Percentiles rank a stretch among this genome's conserved stretches.
Evolutionary conservation across 306 rosid genomes (phyloP).

Genomic region (Abrus pulchellus): DNA sequence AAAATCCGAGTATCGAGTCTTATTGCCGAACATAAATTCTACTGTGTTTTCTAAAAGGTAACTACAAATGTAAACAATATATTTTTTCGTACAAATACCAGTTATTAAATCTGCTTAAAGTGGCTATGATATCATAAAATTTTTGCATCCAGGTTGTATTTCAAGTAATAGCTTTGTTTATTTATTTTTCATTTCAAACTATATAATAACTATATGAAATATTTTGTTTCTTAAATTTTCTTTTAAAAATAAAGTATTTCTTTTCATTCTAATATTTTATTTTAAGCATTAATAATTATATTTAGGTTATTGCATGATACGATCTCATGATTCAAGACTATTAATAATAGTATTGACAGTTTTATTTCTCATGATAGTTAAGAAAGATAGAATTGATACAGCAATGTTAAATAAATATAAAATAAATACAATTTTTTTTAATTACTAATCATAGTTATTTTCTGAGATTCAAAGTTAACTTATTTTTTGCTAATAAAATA

Average conservation of each 20-base stretch:
- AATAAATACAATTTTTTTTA: not conserved
- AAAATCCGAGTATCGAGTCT: constrained; percentile 5
- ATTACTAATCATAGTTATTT: too few species aligned
- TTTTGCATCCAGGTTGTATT: not conserved
- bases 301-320: not conserved
- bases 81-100: constrained; percentile 2
- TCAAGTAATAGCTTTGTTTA: not conserved
- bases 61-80: constrained; percentile 28
- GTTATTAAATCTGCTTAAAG: not conserved
- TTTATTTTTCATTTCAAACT: not conserved
- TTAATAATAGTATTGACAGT: too few species aligned
- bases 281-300: not conserved
- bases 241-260: not conserved
- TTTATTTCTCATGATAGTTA: not conserved
- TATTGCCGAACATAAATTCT: constrained; percentile 4
- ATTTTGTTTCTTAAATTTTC: not conserved
- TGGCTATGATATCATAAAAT: too few species aligned
- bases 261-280: not conserved
- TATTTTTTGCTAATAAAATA: too few species aligned
- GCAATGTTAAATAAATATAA: not conserved
- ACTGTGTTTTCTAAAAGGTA: not conserved
- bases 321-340: too few species aligned
- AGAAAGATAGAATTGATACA: not conserved
- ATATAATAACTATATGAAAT: not conserved
- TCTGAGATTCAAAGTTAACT: too few species aligned